Evolutionary conservation across 2,329 filamentous ascomycete genomes (phyloP), one percentile per base, ranked within the genome.

Genomic region (Graphiopsis chlorocephala): DNA sequence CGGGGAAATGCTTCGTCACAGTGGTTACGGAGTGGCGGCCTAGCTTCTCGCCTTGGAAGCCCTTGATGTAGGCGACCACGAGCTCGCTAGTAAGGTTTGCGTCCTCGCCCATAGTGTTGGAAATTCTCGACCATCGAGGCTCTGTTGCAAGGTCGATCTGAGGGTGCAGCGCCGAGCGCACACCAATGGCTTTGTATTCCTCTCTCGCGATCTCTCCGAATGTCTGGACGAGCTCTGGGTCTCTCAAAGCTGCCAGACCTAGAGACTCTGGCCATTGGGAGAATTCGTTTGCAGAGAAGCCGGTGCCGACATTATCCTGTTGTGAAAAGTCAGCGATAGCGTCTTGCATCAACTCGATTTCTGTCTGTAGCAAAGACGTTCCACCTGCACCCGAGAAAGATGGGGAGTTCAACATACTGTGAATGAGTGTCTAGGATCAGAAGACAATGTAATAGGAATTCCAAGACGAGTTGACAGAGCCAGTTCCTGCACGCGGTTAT

Each of bases 1-100:
- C 83, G 0, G 83, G 83, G 68, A 85, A 85, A 66, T 85, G 83
- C 72, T 85, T 85, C 0, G 83, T 83, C 1, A 84, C 78, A 0
- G 83, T 82, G 0, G 78, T 79, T 2, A 84, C 79, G 1, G 80
- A 82, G 31, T 78, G 66, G 0, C 72, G 68, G 0, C 82, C 82
- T 15, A 83, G 72, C 38, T 76, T 72, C 1, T 78, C 74, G 0
- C 80, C 81, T 31, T 83, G 81, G 58, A 84, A 80, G 23, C 82
- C 82, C 57, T 80, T 78, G 68, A 84, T 78, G 62, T 83, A 84
- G 0, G 79, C 78, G 2, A 78, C 75, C 4, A 71, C 68, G 15
- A 71, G 63, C 26, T 68, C 42, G 5, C 64, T 62, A 0, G 69
- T 71, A 3, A 82, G 60, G 17, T 78, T 73, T 0, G 82, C 81